Evolutionary conservation across 257 asterid genomes (phyloP).

Genomic region (Solanum arcanum): DNA sequence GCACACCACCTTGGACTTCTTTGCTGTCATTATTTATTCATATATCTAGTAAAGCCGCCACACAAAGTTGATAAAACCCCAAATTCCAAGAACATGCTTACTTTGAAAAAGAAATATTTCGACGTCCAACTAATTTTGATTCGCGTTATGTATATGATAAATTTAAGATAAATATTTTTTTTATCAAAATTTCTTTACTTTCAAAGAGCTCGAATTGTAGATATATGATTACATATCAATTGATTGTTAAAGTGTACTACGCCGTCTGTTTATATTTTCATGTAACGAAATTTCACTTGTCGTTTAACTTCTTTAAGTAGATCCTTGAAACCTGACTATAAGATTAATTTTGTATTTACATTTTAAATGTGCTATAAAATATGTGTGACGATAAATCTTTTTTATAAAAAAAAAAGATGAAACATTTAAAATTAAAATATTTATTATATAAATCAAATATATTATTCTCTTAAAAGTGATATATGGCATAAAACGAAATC

Average conservation of each 20-base stretch:
- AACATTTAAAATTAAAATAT: background rate
- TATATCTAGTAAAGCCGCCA: background rate
- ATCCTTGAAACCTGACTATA: too few relatives aligned
- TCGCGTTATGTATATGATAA: accelerated
- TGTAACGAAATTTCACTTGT: background rate
- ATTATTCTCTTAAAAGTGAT: background rate
- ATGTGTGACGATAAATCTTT: background rate
- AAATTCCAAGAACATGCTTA: background rate
- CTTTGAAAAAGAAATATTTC: background rate
- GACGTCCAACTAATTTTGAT: background rate
- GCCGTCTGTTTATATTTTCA: background rate
- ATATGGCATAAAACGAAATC: background rate
- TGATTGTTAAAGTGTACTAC: background rate
- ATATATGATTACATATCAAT: background rate
- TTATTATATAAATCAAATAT: background rate
- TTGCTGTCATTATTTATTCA: background rate
- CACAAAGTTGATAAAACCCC: background rate
- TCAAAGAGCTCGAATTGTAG: background rate
- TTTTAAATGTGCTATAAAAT: background rate
- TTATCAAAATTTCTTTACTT: background rate
- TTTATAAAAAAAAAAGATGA: background rate
- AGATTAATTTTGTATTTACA: too few relatives aligned
- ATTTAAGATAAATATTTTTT: background rate
- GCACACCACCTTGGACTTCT: background rate
- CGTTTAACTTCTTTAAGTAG: background rate